Evolutionary conservation across 768 basidiomycete genomes (phyloP).

Genomic region (Phanerodontia chrysosporium): DNA sequence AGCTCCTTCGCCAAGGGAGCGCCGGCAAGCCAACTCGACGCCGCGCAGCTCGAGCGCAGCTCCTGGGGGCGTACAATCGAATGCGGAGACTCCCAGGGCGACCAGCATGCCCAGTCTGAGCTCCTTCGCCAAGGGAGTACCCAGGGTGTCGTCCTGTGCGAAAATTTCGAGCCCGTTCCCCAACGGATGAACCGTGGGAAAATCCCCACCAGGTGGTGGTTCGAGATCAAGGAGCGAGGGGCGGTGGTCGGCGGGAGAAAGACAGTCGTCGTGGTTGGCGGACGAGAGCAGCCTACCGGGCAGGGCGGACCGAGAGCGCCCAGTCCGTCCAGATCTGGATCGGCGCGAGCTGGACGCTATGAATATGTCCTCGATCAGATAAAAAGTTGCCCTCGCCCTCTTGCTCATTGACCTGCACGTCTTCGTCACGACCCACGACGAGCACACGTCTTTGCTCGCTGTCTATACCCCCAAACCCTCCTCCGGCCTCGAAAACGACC

Average conservation of each 20-base stretch:
- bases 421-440: neutral
- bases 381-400: constrained; percentile 8
- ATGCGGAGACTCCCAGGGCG: too few relatives aligned
- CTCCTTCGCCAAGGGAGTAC: too few relatives aligned
- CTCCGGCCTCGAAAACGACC: neutral
- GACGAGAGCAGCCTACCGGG: neutral
- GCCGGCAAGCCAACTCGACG: too few relatives aligned
- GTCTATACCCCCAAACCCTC: neutral
- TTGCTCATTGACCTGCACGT: neutral
- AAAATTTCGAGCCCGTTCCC: too few relatives aligned
- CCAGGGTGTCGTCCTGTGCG: too few relatives aligned
- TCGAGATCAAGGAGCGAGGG: too few relatives aligned
- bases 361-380: constrained; percentile 10
- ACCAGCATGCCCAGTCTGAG: too few relatives aligned
- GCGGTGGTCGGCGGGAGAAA: neutral
- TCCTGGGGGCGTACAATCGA: too few relatives aligned
- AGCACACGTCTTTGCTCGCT: neutral
- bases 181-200: too few relatives aligned
- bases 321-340: neutral
- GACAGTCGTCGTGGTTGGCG: neutral
- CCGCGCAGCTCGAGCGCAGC: too few relatives aligned
- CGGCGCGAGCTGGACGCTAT: neutral
- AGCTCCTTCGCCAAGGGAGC: too few relatives aligned
- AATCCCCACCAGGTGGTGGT: too few relatives aligned
- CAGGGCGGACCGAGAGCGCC: neutral